Conservation (phyloP, 2,329 filamentous ascomycete species). For the Dactylonectria macrodidyma region DNA sequence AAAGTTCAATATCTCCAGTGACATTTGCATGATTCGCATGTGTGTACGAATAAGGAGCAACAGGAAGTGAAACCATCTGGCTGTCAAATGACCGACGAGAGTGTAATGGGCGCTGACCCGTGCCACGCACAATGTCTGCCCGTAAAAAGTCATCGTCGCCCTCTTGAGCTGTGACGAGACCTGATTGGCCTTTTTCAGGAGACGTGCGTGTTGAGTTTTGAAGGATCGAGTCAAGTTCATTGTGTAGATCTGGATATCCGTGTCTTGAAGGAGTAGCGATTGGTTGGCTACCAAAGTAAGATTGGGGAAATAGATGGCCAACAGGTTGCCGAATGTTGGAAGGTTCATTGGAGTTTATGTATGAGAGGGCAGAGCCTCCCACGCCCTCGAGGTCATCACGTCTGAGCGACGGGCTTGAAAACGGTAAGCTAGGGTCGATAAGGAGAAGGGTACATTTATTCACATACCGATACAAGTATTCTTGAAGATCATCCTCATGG, state of each 20-base stretch:
- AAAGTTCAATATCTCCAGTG: not conserved
- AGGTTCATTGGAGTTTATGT: slow-evolving; percentile 35
- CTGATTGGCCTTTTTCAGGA: slow-evolving; percentile 34
- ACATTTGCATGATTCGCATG: not conserved
- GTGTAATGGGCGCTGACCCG: slow-evolving; percentile 14
- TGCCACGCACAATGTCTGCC: slow-evolving; percentile 30
- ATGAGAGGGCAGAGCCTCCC: slow-evolving; percentile 46
- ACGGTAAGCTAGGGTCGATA: slow-evolving; percentile 8
- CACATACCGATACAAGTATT: slow-evolving; percentile 49
- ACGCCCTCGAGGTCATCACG: slow-evolving; percentile 46
- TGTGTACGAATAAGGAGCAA: slow-evolving; percentile 12
- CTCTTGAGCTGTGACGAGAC: slow-evolving; percentile 37
- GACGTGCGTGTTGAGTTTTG: slow-evolving; percentile 26
- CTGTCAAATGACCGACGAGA: not conserved
- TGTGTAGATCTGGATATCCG: slow-evolving; percentile 25
- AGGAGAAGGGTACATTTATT: not conserved
- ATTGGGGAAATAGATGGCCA: not conserved
- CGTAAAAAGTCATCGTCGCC: slow-evolving; percentile 36
- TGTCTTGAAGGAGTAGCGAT: slow-evolving; percentile 6
- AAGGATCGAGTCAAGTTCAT: slow-evolving; percentile 22
- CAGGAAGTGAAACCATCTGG: not conserved
- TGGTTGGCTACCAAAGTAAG: slow-evolving; percentile 20
- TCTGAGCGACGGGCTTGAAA: slow-evolving; percentile 29
- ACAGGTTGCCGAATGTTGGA: slow-evolving; percentile 36
- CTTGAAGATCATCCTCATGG: slow-evolving; percentile 56